Evolutionary conservation across 163 green algal species (phyloP), one percentile per base, ranked within the genome.

Genomic region (Scenedesmus sp.): DNA sequence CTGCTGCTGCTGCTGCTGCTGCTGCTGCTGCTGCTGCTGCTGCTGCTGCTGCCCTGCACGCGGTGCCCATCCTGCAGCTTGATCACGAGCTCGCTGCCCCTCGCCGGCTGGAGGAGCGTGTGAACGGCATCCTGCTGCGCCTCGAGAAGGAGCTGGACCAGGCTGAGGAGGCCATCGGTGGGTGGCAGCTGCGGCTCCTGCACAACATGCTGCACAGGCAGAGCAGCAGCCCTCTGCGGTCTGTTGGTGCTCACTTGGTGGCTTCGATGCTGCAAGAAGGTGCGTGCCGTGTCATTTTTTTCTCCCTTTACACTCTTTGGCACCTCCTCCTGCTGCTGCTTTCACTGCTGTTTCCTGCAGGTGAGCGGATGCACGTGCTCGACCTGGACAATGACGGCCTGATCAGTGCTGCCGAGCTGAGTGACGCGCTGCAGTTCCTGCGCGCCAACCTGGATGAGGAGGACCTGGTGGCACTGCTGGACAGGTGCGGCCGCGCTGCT

Each of bases 371-470:
- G 92, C 95, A 97, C 72, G 91, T 99, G 53, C 90, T 99, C 22
- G 97, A 99, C 90, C 88, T 94, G 12, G 96, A 99, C 94, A 94
- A 95, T 30, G 97, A 99, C 84, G 97, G 97, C 80, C 81, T 98
- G 85, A 96, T 98, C 35, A 96, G 91, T 0, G 16, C 81, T 20
- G 89, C 96, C 51, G 97, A 99, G 95, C 93, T 99, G 87, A 59
- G 94, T 70, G 85, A 92, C 40, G 92, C 87, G 20, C 73, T 92
- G 70, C 78, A 73, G 24, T 92, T 92, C 83, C 73, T 92, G 16
- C 83, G 83, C 42, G 79, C 51, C 30, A 90, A 89, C 53, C 56
- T 92, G 51, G 89, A 92, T 24, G 83, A 89, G 18, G 22, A 92
- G 42, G 89, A 92, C 49, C 83, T 92, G 65, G 40, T 65, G 68